Evolutionary conservation across 495 filamentous ascomycete species (phyloP).

Genomic region (Oidiodendron maius): DNA sequence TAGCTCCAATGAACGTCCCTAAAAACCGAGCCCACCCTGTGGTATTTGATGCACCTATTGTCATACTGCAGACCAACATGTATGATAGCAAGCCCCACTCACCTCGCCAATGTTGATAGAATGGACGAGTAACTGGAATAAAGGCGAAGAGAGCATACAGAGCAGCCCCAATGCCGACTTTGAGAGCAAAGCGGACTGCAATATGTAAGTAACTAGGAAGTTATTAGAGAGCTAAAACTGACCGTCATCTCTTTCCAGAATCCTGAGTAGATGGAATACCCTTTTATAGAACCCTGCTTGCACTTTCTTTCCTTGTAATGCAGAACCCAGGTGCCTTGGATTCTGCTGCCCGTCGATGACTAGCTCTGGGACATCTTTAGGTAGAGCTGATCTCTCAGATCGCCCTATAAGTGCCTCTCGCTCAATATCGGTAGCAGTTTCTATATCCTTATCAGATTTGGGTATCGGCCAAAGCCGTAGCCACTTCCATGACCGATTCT

Average conservation of each 20-base stretch:
- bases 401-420: constrained; percentile 15
- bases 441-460: constrained; percentile 1
- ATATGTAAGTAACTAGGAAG: constrained; percentile 23
- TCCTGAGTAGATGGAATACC: constrained; percentile 31
- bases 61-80: constrained; percentile 98
- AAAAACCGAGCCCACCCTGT: constrained; percentile 79
- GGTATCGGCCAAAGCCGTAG: constrained; percentile 66
- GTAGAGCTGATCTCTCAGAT: constrained; percentile 29
- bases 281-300: constrained; percentile 31
- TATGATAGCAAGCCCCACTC: constrained; percentile 97
- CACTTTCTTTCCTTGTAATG: constrained; percentile 25
- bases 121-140: constrained; percentile 65
- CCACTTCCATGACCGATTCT: constrained; percentile 76
- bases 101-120: constrained; percentile 84
- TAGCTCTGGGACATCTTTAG: constrained; percentile 39
- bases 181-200: constrained; percentile 66
- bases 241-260: constrained; percentile 46
- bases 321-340: constrained; percentile 35
- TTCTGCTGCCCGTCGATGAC: constrained; percentile 33
- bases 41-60: constrained; percentile 89
- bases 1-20: constrained; percentile 80
- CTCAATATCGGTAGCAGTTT: constrained; percentile 16
- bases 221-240: constrained; percentile 16
- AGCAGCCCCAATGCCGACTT: constrained; percentile 84
- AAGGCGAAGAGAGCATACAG: constrained; percentile 86